Evolutionary conservation across 495 filamentous ascomycete species (phyloP).

Genomic region (Parathielavia appendiculata): DNA sequence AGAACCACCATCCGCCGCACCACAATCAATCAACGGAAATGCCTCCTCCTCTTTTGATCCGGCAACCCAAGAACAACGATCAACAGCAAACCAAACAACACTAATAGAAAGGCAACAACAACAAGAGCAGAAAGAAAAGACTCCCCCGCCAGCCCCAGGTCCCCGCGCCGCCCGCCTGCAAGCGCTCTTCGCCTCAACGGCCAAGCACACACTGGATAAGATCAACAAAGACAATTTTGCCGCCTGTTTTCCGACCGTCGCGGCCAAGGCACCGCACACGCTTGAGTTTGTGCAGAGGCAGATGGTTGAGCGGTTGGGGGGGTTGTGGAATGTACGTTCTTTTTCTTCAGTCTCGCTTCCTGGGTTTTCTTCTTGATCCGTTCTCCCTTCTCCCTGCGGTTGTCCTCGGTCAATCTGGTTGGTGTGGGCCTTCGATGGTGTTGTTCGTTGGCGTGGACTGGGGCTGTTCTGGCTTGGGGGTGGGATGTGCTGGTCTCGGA

Average conservation of each 20-base stretch:
- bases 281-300: slow-evolving; percentile 63
- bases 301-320: slow-evolving; percentile 61
- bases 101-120: slow-evolving; percentile 35
- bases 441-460: too few relatives aligned
- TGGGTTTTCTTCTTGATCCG: too few relatives aligned
- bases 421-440: too few relatives aligned
- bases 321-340: slow-evolving; percentile 48
- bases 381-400: neutral
- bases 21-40: slow-evolving; percentile 15
- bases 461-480: too few relatives aligned
- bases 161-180: slow-evolving; percentile 68
- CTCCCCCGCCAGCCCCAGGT: slow-evolving; percentile 56
- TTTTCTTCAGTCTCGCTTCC: too few relatives aligned
- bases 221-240: slow-evolving; percentile 75
- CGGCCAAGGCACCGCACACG: slow-evolving; percentile 60
- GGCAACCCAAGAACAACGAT: slow-evolving; percentile 1
- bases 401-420: too few relatives aligned
- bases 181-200: slow-evolving; percentile 62
- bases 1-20: too few relatives aligned
- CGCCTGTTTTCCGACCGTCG: slow-evolving; percentile 82
- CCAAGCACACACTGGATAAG: slow-evolving; percentile 65
- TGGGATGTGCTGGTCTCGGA: too few relatives aligned
- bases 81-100: slow-evolving; percentile 29
- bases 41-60: neutral
- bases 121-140: neutral